Conservation (phyloP, 306 rosid genomes). For the Rosa rugosa region DNA sequence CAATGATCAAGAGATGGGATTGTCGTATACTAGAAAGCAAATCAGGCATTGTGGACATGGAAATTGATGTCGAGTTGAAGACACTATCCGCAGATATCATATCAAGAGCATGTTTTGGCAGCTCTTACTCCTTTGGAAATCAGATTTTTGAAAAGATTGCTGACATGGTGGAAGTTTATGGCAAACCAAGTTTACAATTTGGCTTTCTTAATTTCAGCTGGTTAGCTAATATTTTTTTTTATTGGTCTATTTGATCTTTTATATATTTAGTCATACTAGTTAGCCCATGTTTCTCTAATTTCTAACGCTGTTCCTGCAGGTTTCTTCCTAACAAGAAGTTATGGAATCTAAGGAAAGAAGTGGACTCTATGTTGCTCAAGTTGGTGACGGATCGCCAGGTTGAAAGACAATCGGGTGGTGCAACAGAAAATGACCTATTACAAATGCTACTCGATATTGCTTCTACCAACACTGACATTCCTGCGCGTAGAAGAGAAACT, state of each 20-base stretch:
- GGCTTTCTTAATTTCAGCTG: constrained; percentile 7
- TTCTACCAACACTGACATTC: background rate
- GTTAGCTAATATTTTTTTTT: background rate
- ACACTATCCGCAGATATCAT: constrained; percentile 9
- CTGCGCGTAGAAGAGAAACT: background rate
- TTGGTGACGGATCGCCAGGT: background rate
- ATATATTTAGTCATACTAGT: background rate
- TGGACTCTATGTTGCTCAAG: constrained; percentile 4
- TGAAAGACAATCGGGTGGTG: background rate
- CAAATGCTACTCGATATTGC: constrained; percentile 7
- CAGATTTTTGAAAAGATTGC: constrained; percentile 8
- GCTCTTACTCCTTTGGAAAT: constrained; percentile 7
- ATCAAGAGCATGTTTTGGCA: constrained; percentile 14
- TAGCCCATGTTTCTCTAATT: background rate
- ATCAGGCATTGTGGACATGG: constrained; percentile 2
- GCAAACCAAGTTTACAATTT: constrained; percentile 1
- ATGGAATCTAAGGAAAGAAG: constrained; percentile 6
- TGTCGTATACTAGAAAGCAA: background rate
- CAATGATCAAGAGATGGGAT: background rate
- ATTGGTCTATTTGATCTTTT: background rate
- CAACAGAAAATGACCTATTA: constrained; percentile 12
- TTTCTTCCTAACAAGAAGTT: constrained; percentile 11
- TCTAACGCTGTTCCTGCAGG: background rate
- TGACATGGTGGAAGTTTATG: background rate
- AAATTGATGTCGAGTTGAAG: constrained; percentile 9